Base-by-base conservation (phyloP, 139 green algal species). In the Spirogloea muscicola region DNA sequence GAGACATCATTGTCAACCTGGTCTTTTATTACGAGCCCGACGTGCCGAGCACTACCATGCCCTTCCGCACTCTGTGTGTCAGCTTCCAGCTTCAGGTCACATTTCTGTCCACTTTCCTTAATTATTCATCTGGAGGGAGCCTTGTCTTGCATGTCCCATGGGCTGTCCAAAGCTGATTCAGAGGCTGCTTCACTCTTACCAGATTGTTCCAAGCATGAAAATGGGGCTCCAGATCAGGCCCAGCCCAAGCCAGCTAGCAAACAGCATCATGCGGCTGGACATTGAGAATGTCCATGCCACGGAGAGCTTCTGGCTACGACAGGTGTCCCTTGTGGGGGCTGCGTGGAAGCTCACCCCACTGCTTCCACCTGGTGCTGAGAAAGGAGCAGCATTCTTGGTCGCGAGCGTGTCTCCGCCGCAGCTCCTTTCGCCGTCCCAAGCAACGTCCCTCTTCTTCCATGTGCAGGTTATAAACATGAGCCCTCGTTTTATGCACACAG, bases 221-320 rank as follows among this genome's bases (percentile, higher is more conserved):
- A 36, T 79, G 34, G 29, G 66, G 25, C 16, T 79, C 16, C 31
- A 79, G n/a, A 27, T 79, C 2, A 65, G 41, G 21, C 65, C 63
- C 18, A 76, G 61, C 52, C 69, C 68, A 7, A 34, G 36, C 27
- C 18, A 43, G 18, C 10, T 79, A 29, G 64, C n/a, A 9, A 18
- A 27, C 42, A 68, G 77, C 13, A 37, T 79, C 16, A 38, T 74
- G n/a, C 43, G 71, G 43, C 27, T 80, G 13, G 71, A 79, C 63
- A 63, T 79, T 25, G 63, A 72, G 60, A 79, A 79, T 21, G 25
- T 57, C 13, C 41, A 74, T 38, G 16, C 36, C n/a, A 31, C 21
- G n/a, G 66, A 79, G n/a, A 74, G 31, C 62, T 79, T 79, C 49
- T 68, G 42, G 71, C 64, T 79, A 31, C 71, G 71, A 42, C 71